phyloP scores from a whole-genome alignment of 73 alveolate species.

The Tetrahymena elliotti region DNA sequence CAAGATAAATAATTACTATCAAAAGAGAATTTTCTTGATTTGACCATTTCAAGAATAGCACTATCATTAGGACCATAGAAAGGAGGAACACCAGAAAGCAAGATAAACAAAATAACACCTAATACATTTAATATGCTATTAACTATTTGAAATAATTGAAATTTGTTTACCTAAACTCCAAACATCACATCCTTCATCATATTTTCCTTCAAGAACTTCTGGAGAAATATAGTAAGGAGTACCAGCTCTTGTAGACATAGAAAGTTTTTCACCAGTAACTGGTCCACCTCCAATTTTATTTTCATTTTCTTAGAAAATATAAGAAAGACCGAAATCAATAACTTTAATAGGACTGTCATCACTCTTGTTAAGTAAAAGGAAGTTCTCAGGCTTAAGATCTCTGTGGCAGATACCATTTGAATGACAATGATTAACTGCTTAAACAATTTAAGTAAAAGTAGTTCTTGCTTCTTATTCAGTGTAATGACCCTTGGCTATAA shows the following conservation, averaged over 20 bases:
- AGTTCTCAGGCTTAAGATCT: conserved; percentile 88
- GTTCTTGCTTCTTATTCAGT: conserved; percentile 76
- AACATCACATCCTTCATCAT: conserved; percentile 57
- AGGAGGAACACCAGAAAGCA: conserved; percentile 85
- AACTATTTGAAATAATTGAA: too few species aligned
- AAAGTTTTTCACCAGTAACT: conserved; percentile 25
- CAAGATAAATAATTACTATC: conserved; percentile 47
- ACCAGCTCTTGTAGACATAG: conserved; percentile 66
- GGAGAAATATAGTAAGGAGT: conserved; percentile 68
- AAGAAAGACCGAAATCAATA: conserved; percentile 85
- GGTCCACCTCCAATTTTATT: conserved; percentile 26
- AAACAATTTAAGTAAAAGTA: conserved; percentile 57
- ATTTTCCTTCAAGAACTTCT: conserved; percentile 50
- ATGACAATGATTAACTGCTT: conserved; percentile 72
- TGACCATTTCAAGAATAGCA: conserved; percentile 50
- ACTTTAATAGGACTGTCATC: conserved; percentile 63
- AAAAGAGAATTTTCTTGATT: conserved; percentile 35
- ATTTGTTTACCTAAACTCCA: conserved; percentile 36
- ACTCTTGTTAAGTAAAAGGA: conserved; percentile 57
- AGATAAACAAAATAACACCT: conserved; percentile 63
- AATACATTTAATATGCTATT: not conserved
- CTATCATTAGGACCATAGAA: conserved; percentile 84
- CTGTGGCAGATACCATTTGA: conserved; percentile 72
- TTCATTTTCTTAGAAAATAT: conserved; percentile 43
- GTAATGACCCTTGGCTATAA: conserved; percentile 61